Percentiles rank a stretch among this genome's conserved stretches.
These are phyloP conservation scores for Monosporascus sp. DNA, from an alignment of 2,329 filamentous ascomycete species.

Conservation along the genomic window DNA sequence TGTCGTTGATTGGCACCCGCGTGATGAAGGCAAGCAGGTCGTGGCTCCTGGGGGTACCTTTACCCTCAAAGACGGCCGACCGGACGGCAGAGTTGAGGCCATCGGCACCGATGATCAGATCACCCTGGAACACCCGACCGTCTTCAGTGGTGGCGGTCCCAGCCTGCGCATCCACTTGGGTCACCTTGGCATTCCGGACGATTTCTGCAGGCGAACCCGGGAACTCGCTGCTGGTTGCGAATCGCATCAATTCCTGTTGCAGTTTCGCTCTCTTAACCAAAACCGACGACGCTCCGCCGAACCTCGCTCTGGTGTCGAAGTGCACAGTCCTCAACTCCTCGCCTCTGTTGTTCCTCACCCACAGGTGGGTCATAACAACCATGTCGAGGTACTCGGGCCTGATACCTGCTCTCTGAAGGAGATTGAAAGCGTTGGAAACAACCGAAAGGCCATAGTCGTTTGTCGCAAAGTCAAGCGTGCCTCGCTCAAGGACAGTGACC, in stretches of 20 bases:
- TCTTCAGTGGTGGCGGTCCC: constrained; percentile 16
- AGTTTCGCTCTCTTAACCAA: constrained; percentile 15
- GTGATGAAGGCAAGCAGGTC: constrained; percentile 14
- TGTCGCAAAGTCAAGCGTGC: constrained; percentile 9
- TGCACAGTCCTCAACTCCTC: constrained; percentile 12
- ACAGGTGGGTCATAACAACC: constrained; percentile 16
- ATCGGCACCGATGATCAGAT: constrained; percentile 19
- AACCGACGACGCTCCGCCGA: constrained; percentile 12
- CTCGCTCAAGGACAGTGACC: constrained; percentile 19
- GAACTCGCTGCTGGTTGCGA: constrained; percentile 11
- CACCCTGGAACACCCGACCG: constrained; percentile 12
- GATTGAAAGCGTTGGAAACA: constrained; percentile 15
- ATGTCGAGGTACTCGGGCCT: constrained; percentile 13
- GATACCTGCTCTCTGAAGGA: constrained; percentile 15
- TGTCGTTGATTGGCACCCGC: constrained; percentile 9
- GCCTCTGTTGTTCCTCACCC: constrained; percentile 9
- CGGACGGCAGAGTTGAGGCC: constrained; percentile 18
- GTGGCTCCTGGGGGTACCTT: constrained; percentile 6
- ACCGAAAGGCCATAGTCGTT: constrained; percentile 18
- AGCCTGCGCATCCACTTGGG: constrained; percentile 13
- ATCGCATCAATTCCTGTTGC: constrained; percentile 13
- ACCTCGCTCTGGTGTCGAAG: constrained; percentile 15
- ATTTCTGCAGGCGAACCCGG: constrained; percentile 9
- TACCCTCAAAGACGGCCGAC: constrained; percentile 5
- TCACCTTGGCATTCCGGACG: constrained; percentile 14